Evolutionary conservation across 352 stramenopile genomes (phyloP).

Genomic region (Pelagophyceae sp.): DNA sequence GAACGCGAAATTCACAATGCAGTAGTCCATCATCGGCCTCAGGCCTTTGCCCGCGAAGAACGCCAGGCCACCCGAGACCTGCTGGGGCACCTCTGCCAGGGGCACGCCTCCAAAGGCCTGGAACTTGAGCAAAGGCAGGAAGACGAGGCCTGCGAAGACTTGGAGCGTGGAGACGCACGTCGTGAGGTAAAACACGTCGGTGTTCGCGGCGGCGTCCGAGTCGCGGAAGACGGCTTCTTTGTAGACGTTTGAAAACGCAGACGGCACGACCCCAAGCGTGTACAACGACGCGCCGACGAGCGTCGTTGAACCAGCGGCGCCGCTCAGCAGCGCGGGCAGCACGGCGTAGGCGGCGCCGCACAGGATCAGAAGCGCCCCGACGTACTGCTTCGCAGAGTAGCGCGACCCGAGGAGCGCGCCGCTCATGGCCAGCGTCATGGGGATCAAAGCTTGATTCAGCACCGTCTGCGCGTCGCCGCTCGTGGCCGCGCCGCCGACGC

Average conservation of each 20-base stretch:
- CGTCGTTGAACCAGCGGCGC: neutral
- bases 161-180: constrained; percentile 13
- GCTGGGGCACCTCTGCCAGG: constrained; percentile 36
- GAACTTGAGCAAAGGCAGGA: constrained; percentile 16
- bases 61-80: constrained; percentile 56
- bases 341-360: constrained; percentile 5
- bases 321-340: neutral
- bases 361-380: constrained; percentile 23
- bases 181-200: constrained; percentile 18
- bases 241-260: constrained; percentile 21
- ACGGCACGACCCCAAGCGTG: constrained; percentile 10
- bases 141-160: constrained; percentile 6
- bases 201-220: neutral
- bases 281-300: neutral
- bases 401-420: neutral
- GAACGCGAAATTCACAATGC: constrained; percentile 18
- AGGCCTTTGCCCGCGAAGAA: constrained; percentile 29
- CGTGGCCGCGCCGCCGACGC: constrained; percentile 25
- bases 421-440: constrained; percentile 15
- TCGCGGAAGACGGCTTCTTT: constrained; percentile 17
- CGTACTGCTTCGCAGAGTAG: constrained; percentile 19
- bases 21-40: constrained; percentile 13
- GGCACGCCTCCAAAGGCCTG: constrained; percentile 7
- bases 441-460: constrained; percentile 26
- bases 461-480: constrained; percentile 26